Evolutionary conservation across 495 filamentous ascomycete species (phyloP).

Genomic region (Penicillium malachiteum): DNA sequence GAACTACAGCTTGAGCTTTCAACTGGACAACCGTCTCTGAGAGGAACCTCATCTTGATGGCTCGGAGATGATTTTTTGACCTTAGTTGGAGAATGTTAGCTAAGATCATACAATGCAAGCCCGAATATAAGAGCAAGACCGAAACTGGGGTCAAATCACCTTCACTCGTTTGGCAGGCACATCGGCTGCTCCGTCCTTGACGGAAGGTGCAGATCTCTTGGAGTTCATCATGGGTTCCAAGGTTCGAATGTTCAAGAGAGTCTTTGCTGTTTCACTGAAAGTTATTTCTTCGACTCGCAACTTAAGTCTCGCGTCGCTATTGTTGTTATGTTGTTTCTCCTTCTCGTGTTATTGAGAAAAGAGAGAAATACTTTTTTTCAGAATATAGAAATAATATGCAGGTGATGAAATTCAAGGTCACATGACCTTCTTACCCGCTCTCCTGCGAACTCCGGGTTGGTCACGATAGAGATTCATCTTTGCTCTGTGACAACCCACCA

Average conservation of each 20-base stretch:
- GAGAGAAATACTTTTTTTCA: too few relatives aligned
- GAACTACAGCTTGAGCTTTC: not conserved
- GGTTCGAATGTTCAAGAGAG: too few relatives aligned
- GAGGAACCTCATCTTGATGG: not conserved
- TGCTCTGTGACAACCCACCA: constrained; percentile 1
- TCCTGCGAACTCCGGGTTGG: not conserved
- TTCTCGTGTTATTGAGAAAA: not conserved
- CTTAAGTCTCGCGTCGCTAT: too few relatives aligned
- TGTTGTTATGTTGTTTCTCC: not conserved
- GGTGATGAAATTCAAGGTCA: not conserved
- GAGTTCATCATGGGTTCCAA: constrained; percentile 5
- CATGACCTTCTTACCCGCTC: constrained; percentile 3
- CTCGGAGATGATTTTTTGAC: not conserved
- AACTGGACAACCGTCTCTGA: not conserved
- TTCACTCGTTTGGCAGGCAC: constrained; percentile 9
- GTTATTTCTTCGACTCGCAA: too few relatives aligned
- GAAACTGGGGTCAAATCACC: not conserved
- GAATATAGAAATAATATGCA: not conserved
- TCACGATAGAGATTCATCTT: not conserved
- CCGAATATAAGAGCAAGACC: not conserved
- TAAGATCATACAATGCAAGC: too few relatives aligned
- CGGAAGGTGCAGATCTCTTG: constrained; percentile 3
- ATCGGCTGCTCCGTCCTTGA: not conserved
- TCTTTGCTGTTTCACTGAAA: too few relatives aligned
- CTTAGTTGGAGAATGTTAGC: not conserved